Percentiles rank a stretch among this genome's conserved stretches.
phyloP scores from a whole-genome alignment of 2,329 filamentous ascomycete species.

The Tetracladium maxilliforme region DNA sequence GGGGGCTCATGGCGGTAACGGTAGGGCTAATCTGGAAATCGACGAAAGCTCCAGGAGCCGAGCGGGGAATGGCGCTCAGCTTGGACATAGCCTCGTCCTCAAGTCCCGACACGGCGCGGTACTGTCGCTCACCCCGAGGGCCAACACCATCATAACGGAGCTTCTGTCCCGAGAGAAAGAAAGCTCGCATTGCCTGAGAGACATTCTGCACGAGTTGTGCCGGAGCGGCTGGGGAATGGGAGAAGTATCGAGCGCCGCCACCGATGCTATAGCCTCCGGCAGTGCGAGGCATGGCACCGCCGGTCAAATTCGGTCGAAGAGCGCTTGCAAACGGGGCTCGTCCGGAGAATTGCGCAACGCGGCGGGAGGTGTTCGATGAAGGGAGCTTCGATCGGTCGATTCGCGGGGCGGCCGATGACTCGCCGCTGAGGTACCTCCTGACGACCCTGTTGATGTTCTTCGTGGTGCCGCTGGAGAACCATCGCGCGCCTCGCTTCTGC shows the following conservation, averaged over 20 bases:
- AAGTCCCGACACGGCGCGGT: conserved; percentile 59
- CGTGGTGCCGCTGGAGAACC: conserved; percentile 47
- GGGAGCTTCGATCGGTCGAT: conserved; percentile 36
- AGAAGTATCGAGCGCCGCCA: conserved; percentile 72
- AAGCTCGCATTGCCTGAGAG: conserved; percentile 82
- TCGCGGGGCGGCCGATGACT: conserved; percentile 17
- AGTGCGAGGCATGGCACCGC: conserved; percentile 68
- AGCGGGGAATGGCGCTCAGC: conserved; percentile 42
- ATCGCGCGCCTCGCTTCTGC: conserved; percentile 44
- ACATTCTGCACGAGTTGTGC: conserved; percentile 91
- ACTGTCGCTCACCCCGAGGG: conserved; percentile 60
- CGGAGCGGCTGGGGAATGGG: conserved; percentile 69
- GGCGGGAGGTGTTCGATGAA: conserved; percentile 36
- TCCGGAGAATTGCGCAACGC: conserved; percentile 49
- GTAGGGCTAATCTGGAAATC: conserved; percentile 84
- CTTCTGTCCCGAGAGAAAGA: conserved; percentile 83
- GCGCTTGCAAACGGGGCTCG: conserved; percentile 78
- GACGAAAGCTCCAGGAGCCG: conserved; percentile 61
- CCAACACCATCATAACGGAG: conserved; percentile 72
- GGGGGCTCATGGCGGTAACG: conserved; percentile 70
- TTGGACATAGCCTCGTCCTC: conserved; percentile 60
- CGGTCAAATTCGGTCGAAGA: conserved; percentile 82
- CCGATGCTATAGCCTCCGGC: conserved; percentile 80
- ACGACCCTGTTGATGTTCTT: conserved; percentile 33
- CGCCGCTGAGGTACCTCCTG: conserved; percentile 19